These are phyloP conservation scores for Candida albicans DNA, from an alignment of 1,139 yeast species.

Conservation along the genomic window DNA sequence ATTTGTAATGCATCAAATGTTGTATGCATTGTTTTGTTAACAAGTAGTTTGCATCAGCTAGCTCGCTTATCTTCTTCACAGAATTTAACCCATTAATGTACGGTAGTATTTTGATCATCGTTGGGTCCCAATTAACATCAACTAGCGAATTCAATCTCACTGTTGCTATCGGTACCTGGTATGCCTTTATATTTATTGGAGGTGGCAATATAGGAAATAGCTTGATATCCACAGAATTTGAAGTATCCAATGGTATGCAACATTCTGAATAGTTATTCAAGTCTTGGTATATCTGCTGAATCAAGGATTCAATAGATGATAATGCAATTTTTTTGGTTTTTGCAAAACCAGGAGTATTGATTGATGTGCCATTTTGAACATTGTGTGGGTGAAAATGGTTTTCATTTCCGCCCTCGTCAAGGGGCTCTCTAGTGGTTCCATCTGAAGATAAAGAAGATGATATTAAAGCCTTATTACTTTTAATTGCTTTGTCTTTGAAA, in stretches of 20 bases:
- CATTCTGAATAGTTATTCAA: slow-evolving; percentile 94
- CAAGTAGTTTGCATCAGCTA: slow-evolving; percentile 79
- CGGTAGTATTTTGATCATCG: slow-evolving; percentile 85
- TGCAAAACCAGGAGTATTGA: slow-evolving; percentile 41
- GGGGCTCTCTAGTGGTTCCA: not conserved
- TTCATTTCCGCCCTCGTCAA: not conserved
- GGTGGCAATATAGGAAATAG: slow-evolving; percentile 84
- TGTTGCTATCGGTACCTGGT: slow-evolving; percentile 87
- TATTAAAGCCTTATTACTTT: slow-evolving; percentile 1
- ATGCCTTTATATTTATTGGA: slow-evolving; percentile 70
- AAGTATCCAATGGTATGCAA: slow-evolving; percentile 85
- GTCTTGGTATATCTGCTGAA: slow-evolving; percentile 90
- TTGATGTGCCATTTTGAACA: slow-evolving; percentile 7
- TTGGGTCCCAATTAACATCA: slow-evolving; percentile 96
- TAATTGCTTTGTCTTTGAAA: slow-evolving; percentile 24
- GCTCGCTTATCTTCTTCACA: slow-evolving; percentile 68
- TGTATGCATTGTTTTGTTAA: slow-evolving; percentile 86
- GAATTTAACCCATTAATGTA: slow-evolving; percentile 87
- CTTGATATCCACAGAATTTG: slow-evolving; percentile 89
- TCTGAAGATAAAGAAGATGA: not conserved
- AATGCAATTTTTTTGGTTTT: slow-evolving; percentile 45
- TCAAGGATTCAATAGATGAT: slow-evolving; percentile 71
- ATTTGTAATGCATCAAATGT: slow-evolving; percentile 86
- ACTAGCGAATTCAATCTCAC: slow-evolving; percentile 69
- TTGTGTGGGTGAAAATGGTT: not conserved